Evolutionary conservation across 345 rosid genomes (phyloP), one percentile per base, ranked within the genome.

Genomic region (Excoecaria agallocha): DNA sequence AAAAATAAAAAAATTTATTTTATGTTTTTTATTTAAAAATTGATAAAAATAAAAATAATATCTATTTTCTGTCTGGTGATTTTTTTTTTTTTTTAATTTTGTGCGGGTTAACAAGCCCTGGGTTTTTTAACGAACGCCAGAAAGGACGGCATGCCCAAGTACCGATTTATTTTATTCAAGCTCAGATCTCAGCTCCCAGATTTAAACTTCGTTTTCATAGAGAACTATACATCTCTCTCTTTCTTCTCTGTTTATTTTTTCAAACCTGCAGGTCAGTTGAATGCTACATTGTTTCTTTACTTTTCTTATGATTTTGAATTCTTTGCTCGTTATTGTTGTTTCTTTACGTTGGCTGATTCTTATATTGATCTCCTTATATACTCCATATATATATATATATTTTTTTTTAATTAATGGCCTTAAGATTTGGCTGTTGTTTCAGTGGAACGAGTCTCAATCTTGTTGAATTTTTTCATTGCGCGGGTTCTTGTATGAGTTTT

Each of bases 171-270:
- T 37, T 58, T 57, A 30, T 49, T 49, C 1, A 3, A 15, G 17
- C 13, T 13, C 43, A 68, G 58, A 49, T 68, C 71, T 77, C 67
- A 76, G 76, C 61, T 71, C 79, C 70, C 73, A 58, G 62, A 58
- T 58, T 57, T 30, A 7, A 35, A 57, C 10, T 57, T 24, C 24
- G 62, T 8, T 58, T 3, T 58, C 12, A 12, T 55, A 1, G 25
- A 55, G 2, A 19, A 55, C 60, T 6, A 55, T 20, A 19, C 30
- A 30, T 30, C 30, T 30, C 30, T 30, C 2, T 30, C 30, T n/a
- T n/a, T 30, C 30, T 30, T 30, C 30, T 30, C 48, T 43, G 10
- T 25, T 15, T 11, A 9, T 17, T 48, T 50, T 15, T 37, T n/a
- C 25, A 30, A 50, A 50, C 50, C 25, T 30, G 50, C 43, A 49